A percentile compares a stretch with the other conserved stretches of the same genome.
These are phyloP conservation scores for Lactarius vividus DNA, from an alignment of 768 basidiomycete genomes.

Conservation along the genomic window DNA sequence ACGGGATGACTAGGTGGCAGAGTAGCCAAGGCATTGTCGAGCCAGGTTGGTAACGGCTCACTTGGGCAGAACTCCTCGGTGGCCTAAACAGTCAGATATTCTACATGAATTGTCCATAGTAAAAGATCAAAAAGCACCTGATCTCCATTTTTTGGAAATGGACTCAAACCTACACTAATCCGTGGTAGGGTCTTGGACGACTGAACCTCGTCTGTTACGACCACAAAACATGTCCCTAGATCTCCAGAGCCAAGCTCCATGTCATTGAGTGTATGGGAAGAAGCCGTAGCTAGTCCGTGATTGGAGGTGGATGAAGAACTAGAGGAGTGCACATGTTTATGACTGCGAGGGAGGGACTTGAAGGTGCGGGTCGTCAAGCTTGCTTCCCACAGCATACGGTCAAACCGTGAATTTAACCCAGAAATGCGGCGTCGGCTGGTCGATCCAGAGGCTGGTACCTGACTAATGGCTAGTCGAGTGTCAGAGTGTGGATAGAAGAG, in stretches of 20 bases:
- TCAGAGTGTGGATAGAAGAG: not conserved
- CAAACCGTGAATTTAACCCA: conserved; percentile 58
- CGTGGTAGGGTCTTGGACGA: not conserved
- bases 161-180: not conserved
- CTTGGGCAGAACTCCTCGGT: conserved; percentile 26
- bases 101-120: not conserved
- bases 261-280: conserved; percentile 40
- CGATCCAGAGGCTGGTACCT: conserved; percentile 10
- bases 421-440: conserved; percentile 50
- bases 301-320: conserved; percentile 47
- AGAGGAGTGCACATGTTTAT: conserved; percentile 39
- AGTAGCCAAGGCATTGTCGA: conserved; percentile 49
- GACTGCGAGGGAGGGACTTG: conserved; percentile 24
- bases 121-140: conserved; percentile 12
- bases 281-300: conserved; percentile 42
- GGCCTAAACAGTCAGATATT: conserved; percentile 9
- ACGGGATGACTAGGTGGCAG: conserved; percentile 48
- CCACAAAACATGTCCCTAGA: conserved; percentile 42
- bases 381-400: conserved; percentile 65
- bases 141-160: not conserved
- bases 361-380: conserved; percentile 36
- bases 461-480: not conserved
- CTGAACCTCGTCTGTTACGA: conserved; percentile 41
- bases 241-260: conserved; percentile 33
- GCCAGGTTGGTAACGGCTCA: conserved; percentile 52